A percentile compares a stretch with the other conserved stretches of the same genome.
phyloP scores from a whole-genome alignment of 345 rosid genomes.

The Boechera retrofracta region DNA sequence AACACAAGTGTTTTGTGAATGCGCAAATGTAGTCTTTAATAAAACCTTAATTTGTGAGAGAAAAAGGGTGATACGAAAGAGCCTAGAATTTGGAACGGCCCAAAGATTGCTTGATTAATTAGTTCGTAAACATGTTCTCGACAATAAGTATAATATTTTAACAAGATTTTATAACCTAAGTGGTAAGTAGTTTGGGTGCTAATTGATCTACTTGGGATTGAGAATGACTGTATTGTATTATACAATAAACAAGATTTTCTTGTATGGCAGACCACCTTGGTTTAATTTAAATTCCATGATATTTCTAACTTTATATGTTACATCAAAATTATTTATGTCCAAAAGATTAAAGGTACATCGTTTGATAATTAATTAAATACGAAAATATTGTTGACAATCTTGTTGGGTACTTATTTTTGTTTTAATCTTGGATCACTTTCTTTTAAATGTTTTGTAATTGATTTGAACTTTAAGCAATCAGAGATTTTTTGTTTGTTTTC shows the following conservation, averaged over 20 bases:
- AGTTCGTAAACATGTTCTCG: too few relatives aligned
- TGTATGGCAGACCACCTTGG: slow-evolving; percentile 42
- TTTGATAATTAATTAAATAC: not conserved
- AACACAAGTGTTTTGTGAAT: slow-evolving; percentile 15
- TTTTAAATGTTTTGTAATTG: not conserved
- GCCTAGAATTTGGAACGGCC: too few relatives aligned
- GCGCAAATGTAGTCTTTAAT: not conserved
- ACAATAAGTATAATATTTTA: too few relatives aligned
- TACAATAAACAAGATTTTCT: slow-evolving; percentile 1
- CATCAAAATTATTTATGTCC: slow-evolving; percentile 30
- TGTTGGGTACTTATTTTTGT: not conserved
- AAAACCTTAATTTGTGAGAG: too few relatives aligned
- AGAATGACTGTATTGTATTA: too few relatives aligned
- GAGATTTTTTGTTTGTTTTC: not conserved
- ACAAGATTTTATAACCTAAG: too few relatives aligned
- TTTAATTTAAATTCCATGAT: slow-evolving; percentile 30
- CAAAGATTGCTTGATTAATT: too few relatives aligned
- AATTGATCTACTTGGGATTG: too few relatives aligned
- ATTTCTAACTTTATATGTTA: slow-evolving; percentile 26
- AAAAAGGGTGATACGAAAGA: too few relatives aligned
- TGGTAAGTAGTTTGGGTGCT: too few relatives aligned
- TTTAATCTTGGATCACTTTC: not conserved
- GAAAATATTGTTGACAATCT: slow-evolving; percentile 20
- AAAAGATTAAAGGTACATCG: slow-evolving; percentile 26
- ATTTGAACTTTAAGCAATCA: not conserved